Evolutionary conservation across 495 filamentous ascomycete genomes (phyloP), one percentile per base, ranked within the genome.

Genomic region (Cladorrhinum samala): DNA sequence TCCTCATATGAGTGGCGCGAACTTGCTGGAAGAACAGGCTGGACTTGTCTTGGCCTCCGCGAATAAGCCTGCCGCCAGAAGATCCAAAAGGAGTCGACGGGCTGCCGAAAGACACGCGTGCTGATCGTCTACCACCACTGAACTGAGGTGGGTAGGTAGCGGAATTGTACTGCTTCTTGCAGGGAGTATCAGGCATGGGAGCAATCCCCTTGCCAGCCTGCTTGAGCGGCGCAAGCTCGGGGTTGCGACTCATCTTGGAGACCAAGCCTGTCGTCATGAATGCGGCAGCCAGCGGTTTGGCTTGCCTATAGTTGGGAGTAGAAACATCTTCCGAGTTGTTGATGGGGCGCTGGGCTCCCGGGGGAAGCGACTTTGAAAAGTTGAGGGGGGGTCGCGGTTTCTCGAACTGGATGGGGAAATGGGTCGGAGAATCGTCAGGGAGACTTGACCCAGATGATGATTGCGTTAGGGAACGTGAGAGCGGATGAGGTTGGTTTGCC

Each of bases 201-300:
- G 54, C 17, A 1, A 59, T 47, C 27, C 57, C 63, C 0, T 54
- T 43, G 16, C 54, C 57, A 0, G 55, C 51, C n/a, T 77, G 79
- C 61, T 74, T 79, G 9, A 59, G 52, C 40, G 75, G 71, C 67
- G 79, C 71, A 70, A 85, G 64, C 73, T 88, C 76, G 61, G 74
- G 74, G 52, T 82, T 76, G 38, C 77, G 74, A 52, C 80, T 81
- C 63, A 80, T 78, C 72, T 97, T 97, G 4, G 93, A 95, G 30
- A 97, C 86, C 41, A 98, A 72, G 24, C 93, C 93, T 4, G 93
- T 96, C 0, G 93, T 96, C 77, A 87, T 87, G 69, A 96, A 96
- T 9, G 90, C 92, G 17, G 85, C 84, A 27, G 88, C 87, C 8
- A 87, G 73, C 30, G 92, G 92, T 65, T 86, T 94, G 11, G 85